These are phyloP conservation scores for Orbilia ellipsospora DNA, from an alignment of 2,329 filamentous ascomycete species.

Conservation along the genomic window DNA sequence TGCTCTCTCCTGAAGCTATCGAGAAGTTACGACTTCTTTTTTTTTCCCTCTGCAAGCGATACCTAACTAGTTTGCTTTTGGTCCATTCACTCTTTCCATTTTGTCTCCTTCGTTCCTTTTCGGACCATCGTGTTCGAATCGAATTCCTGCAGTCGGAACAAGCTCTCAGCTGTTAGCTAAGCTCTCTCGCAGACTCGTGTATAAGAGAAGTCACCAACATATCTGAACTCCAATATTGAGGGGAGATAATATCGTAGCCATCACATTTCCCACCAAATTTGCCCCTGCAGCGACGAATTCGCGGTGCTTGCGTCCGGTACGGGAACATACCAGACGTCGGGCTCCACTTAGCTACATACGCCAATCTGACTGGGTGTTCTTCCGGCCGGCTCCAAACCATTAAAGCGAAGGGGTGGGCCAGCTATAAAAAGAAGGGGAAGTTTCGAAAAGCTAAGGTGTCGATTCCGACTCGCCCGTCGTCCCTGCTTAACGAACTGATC, in stretches of 20 bases:
- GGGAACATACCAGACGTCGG: constrained; percentile 20
- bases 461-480: constrained; percentile 17
- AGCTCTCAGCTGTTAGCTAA: no score
- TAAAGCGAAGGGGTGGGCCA: constrained; percentile 22
- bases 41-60: constrained; percentile 1
- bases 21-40: not conserved
- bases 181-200: not conserved
- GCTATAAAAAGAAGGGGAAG: constrained; percentile 9
- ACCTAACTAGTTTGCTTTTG: constrained; percentile 8
- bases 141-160: not conserved
- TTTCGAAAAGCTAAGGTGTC: constrained; percentile 35
- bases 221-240: not conserved
- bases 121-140: not conserved
- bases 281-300: constrained; percentile 47
- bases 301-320: not conserved
- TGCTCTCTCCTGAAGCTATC: constrained; percentile 15
- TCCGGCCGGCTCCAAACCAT: constrained; percentile 15
- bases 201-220: not conserved
- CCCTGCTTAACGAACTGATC: not conserved
- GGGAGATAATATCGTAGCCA: not conserved
- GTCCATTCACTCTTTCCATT: not conserved
- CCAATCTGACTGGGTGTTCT: constrained; percentile 40
- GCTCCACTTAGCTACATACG: constrained; percentile 20
- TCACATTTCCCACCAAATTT: constrained; percentile 34
- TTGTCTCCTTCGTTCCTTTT: constrained; percentile 6